A percentile compares a stretch with the other conserved stretches of the same genome.
These are phyloP conservation scores for Pseudognaphalium luteoalbum DNA, from an alignment of 129 eudicot genomes.

Conservation along the genomic window DNA sequence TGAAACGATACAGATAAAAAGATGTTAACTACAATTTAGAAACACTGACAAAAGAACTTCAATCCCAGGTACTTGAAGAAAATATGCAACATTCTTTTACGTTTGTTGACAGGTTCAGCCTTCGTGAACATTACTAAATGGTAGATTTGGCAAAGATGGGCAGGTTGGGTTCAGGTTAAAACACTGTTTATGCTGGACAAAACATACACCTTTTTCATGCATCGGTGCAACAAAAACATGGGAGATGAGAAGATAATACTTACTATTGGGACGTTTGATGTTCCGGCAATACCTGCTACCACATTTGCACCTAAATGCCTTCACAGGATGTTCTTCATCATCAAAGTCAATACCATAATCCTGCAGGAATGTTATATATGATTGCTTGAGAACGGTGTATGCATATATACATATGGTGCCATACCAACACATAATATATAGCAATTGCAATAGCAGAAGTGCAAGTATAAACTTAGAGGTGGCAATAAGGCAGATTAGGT, in stretches of 20 bases:
- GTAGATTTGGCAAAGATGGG: neutral
- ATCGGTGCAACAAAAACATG: neutral
- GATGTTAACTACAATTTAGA: neutral
- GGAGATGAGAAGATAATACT: conserved; percentile 27
- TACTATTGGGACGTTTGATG: conserved; percentile 73
- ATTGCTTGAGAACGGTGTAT: conserved; percentile 13
- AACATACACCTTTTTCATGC: neutral
- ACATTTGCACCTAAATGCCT: conserved; percentile 83
- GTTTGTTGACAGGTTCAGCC: too few species aligned
- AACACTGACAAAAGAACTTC: neutral
- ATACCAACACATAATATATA: neutral
- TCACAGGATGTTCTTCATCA: conserved; percentile 81
- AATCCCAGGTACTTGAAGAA: neutral
- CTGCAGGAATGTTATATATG: conserved; percentile 44
- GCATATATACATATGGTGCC: neutral
- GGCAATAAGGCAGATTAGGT: neutral
- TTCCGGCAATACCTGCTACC: conserved; percentile 91
- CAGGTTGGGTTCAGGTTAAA: neutral
- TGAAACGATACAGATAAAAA: conserved; percentile 11
- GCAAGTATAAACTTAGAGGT: neutral
- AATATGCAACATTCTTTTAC: too few species aligned
- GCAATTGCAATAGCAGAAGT: neutral
- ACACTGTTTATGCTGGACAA: neutral
- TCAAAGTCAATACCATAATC: conserved; percentile 97
- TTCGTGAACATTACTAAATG: neutral